These are phyloP conservation scores for Raffaelea arxii DNA, from an alignment of 2,329 filamentous ascomycete genomes.

Conservation along the genomic window DNA sequence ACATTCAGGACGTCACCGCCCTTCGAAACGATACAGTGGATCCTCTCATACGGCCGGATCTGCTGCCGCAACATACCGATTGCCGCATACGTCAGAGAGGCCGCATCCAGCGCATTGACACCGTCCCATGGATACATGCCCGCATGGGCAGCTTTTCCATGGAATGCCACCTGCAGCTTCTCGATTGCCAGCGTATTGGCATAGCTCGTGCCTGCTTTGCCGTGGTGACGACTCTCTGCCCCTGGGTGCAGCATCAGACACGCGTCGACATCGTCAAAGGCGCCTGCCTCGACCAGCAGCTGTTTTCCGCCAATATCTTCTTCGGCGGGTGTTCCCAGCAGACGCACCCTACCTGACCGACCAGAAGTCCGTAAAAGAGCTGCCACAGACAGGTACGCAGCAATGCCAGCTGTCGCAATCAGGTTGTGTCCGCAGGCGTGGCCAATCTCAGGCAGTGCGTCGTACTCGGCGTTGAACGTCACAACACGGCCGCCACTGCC, in stretches of 20 bases:
- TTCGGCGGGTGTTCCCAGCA: constrained; percentile 35
- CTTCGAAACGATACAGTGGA: constrained; percentile 37
- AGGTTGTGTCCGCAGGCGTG: constrained; percentile 34
- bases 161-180: constrained; percentile 24
- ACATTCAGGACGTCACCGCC: constrained; percentile 25
- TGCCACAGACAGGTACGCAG: constrained; percentile 24
- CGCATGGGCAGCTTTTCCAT: constrained; percentile 32
- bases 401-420: constrained; percentile 26
- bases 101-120: constrained; percentile 36
- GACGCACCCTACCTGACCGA: constrained; percentile 16
- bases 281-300: constrained; percentile 30
- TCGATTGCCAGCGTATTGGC: constrained; percentile 13
- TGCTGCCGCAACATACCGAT: constrained; percentile 37
- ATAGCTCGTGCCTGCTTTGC: background rate
- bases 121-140: constrained; percentile 37
- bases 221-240: background rate
- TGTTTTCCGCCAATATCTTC: constrained; percentile 33
- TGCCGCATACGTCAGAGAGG: constrained; percentile 25
- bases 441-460: constrained; percentile 24
- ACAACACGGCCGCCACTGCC: constrained; percentile 10
- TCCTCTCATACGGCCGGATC: constrained; percentile 33
- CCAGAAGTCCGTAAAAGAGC: constrained; percentile 13
- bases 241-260: constrained; percentile 30
- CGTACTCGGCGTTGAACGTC: constrained; percentile 17
- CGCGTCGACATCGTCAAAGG: constrained; percentile 25